phyloP scores from a whole-genome alignment of 2,329 filamentous ascomycete genomes.

The Xylaria digitata region DNA sequence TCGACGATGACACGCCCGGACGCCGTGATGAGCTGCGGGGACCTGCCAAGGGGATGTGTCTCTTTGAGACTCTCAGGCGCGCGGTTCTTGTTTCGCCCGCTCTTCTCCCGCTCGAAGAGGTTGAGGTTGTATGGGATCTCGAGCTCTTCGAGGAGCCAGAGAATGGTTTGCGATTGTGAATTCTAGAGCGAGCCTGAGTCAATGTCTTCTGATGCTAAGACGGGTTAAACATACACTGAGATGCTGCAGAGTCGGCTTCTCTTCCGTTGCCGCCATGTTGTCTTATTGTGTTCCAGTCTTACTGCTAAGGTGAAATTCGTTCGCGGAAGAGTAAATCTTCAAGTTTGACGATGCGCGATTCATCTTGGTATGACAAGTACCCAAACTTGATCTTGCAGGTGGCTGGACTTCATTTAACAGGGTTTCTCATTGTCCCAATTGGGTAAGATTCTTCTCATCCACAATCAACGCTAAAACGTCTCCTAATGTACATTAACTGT shows the following conservation, averaged over 20 bases:
- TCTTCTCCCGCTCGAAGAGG: conserved; percentile 33
- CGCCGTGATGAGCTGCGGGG: conserved; percentile 39
- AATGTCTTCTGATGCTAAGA: background rate
- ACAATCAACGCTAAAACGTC: too few species aligned
- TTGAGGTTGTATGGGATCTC: conserved; percentile 42
- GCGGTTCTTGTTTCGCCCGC: too few species aligned
- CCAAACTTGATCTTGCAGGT: background rate
- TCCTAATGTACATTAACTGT: too few species aligned
- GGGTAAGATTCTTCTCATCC: background rate
- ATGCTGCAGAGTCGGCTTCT: conserved; percentile 36
- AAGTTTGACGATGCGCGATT: background rate
- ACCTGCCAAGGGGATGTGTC: conserved; percentile 41
- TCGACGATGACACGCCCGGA: conserved; percentile 38
- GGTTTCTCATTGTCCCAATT: conserved; percentile 14
- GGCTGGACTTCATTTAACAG: background rate
- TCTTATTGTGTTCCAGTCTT: background rate
- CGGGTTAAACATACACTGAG: conserved; percentile 26
- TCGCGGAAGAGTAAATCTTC: background rate
- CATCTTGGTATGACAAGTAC: too few species aligned
- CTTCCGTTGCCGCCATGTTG: conserved; percentile 30
- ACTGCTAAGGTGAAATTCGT: background rate
- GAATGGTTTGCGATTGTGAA: conserved; percentile 41
- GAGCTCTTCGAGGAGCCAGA: conserved; percentile 43
- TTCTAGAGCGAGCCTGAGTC: conserved; percentile 18
- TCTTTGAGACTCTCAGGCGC: conserved; percentile 38